Percentiles rank a stretch among this genome's conserved stretches.
Conservation (phyloP, 202 grass and related monocot species). For the Saccharum hybrid region DNA sequence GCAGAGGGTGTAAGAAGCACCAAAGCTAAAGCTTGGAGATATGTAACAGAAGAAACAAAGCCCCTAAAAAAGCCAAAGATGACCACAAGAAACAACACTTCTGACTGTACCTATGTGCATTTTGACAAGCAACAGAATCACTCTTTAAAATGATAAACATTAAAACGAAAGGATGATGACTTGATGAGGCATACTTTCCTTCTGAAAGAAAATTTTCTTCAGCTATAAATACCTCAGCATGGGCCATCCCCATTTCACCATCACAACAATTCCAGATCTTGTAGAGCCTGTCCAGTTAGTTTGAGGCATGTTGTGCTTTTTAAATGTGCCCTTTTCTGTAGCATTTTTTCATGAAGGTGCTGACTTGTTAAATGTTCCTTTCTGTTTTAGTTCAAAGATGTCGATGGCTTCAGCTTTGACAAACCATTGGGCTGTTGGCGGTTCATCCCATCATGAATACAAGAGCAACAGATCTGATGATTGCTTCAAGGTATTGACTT, state of each 20-base stretch:
- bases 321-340: background rate
- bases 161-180: background rate
- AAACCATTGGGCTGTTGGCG: conserved; percentile 3
- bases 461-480: conserved; percentile 20
- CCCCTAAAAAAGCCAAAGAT: conserved; percentile 29
- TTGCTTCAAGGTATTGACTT: conserved; percentile 34
- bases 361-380: conserved; percentile 12
- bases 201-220: background rate
- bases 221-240: conserved; percentile 39
- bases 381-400: conserved; percentile 41
- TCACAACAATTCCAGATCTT: conserved; percentile 39
- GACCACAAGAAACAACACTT: conserved; percentile 18
- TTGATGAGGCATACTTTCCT: conserved; percentile 12
- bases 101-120: conserved; percentile 11
- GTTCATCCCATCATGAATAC: conserved; percentile 28
- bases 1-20: conserved; percentile 30
- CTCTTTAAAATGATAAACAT: conserved; percentile 1
- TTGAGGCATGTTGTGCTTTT: conserved; percentile 29
- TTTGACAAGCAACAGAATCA: conserved; percentile 7
- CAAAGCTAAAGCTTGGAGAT: conserved; percentile 12
- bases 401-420: conserved; percentile 39
- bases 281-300: conserved; percentile 29
- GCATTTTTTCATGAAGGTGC: conserved; percentile 25
- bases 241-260: conserved; percentile 22
- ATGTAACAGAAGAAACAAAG: conserved; percentile 12